These are phyloP conservation scores for Tricholoma flavovirens DNA, from an alignment of 768 basidiomycete genomes.

Conservation along the genomic window DNA sequence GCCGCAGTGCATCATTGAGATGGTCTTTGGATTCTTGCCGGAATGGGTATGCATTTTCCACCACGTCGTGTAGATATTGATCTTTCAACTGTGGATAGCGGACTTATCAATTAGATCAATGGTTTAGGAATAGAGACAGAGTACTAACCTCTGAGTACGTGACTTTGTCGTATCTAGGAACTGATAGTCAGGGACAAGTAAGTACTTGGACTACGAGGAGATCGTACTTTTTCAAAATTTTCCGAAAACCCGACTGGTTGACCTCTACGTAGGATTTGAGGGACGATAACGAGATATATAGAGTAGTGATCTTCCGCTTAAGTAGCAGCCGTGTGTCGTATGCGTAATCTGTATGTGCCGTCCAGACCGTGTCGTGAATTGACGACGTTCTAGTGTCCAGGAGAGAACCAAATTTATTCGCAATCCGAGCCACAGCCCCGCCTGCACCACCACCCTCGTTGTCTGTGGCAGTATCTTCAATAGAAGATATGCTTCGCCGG, in stretches of 20 bases:
- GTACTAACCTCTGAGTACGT: constrained; percentile 56
- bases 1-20: constrained; percentile 50
- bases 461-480: constrained; percentile 27
- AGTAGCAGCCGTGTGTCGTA: constrained; percentile 78
- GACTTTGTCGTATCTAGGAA: constrained; percentile 85
- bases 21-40: constrained; percentile 52
- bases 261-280: constrained; percentile 86
- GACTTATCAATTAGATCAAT: not conserved
- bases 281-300: constrained; percentile 72
- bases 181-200: not conserved
- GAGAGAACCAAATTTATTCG: constrained; percentile 46
- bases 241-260: constrained; percentile 90
- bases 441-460: not conserved
- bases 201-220: not conserved
- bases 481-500: constrained; percentile 46
- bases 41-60: constrained; percentile 70
- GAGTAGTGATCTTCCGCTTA: constrained; percentile 82
- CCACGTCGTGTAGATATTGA: constrained; percentile 63
- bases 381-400: constrained; percentile 46
- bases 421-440: constrained; percentile 30
- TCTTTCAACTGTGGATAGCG: constrained; percentile 57
- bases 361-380: constrained; percentile 62
- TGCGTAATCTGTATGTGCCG: constrained; percentile 70
- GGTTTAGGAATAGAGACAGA: constrained; percentile 1
- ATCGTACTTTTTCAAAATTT: constrained; percentile 89